Evolutionary conservation across 2,329 filamentous ascomycete species (phyloP).

Genomic region (Colletotrichum eleusines): DNA sequence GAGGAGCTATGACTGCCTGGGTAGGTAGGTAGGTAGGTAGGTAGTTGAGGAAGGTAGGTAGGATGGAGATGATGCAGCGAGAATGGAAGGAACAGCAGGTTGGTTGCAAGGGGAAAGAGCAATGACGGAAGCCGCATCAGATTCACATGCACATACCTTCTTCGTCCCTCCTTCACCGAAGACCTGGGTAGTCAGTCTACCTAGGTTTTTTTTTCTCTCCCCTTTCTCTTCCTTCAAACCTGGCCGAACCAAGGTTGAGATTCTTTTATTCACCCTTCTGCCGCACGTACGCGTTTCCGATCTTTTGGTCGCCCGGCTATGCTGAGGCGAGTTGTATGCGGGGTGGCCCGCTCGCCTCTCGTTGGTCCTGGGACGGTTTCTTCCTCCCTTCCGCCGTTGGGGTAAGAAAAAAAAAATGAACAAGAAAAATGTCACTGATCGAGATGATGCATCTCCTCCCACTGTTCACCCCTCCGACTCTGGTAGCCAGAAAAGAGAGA

Average conservation of each 20-base stretch:
- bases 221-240: no score
- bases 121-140: neutral
- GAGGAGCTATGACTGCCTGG: neutral
- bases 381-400: conserved; percentile 11
- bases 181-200: no score
- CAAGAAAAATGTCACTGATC: conserved; percentile 3
- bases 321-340: conserved; percentile 4
- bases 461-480: conserved; percentile 20
- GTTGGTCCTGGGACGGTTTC: neutral
- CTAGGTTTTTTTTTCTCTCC: neutral
- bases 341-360: conserved; percentile 5
- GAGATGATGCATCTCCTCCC: conserved; percentile 20
- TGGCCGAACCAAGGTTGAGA: conserved; percentile 1
- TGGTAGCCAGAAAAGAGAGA: conserved; percentile 2
- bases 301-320: neutral
- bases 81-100: neutral
- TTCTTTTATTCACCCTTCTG: neutral
- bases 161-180: neutral
- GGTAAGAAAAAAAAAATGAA: no score
- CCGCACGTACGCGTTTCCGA: neutral
- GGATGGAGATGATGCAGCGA: neutral
- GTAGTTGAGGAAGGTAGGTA: neutral
- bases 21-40: conserved; percentile 1
- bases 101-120: neutral
- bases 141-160: conserved; percentile 9